phyloP scores from a whole-genome alignment of 805 yeast genomes.

The Scheffersomyces ergatensis region DNA sequence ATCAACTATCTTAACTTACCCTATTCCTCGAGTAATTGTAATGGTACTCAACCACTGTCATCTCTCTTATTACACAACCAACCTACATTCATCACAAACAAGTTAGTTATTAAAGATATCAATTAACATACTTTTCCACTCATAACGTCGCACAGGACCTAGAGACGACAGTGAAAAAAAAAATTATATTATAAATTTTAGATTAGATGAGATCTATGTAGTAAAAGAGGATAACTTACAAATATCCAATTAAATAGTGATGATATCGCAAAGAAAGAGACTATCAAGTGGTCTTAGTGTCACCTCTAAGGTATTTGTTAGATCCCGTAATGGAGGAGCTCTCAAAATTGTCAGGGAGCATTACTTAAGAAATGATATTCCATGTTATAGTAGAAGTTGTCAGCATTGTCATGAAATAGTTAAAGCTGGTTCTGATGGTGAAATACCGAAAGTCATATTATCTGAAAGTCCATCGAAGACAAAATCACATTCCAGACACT shows the following conservation, averaged over 20 bases:
- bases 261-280: constrained; percentile 30
- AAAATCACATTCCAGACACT: constrained; percentile 62
- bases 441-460: constrained; percentile 63
- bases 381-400: constrained; percentile 81
- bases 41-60: no score
- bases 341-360: constrained; percentile 92
- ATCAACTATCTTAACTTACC: no score
- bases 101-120: no score
- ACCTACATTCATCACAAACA: no score
- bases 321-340: constrained; percentile 88
- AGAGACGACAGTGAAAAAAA: no score
- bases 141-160: no score
- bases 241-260: constrained; percentile 1
- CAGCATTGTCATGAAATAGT: constrained; percentile 52
- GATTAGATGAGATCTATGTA: no score
- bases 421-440: constrained; percentile 65
- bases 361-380: constrained; percentile 87
- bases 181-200: no score
- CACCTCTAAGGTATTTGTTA: constrained; percentile 85
- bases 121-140: no score
- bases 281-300: constrained; percentile 50
- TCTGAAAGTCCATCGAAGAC: constrained; percentile 57
- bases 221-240: no score
- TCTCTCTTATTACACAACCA: no score
- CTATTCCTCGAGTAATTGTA: no score